Evolutionary conservation across 2,329 filamentous ascomycete genomes (phyloP), one percentile per base, ranked within the genome.

Genomic region (Microdochium trichocladiopsis): DNA sequence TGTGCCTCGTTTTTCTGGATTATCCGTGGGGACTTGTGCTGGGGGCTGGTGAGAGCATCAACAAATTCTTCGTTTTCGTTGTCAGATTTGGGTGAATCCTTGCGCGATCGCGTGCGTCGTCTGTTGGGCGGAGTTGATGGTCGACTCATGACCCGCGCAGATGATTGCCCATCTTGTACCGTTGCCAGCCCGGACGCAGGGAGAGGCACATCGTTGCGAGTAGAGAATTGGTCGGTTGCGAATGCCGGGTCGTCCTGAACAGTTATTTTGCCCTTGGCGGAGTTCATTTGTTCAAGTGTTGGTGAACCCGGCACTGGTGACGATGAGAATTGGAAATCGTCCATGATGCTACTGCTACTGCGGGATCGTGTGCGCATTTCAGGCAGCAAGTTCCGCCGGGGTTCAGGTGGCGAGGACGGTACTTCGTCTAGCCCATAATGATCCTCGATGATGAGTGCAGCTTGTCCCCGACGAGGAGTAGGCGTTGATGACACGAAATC

Each of bases 401-500:
- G 74, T 52, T 80, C 73, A 1, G 79, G 80, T 4, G 82, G 81
- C 1, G 82, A 84, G 5, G 81, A 84, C 10, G 80, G 77, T 3
- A 77, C 73, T 50, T 67, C 65, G 50, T 82, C 80, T 2, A 72
- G 74, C 61, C 75, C 69, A 48, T 74, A 75, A 18, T 68, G 66
- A 41, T 77, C 72, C 25, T 71, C 66, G n/a, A 72, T 66, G 1
- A 74, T 69, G 37, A 83, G 66, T 2, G 70, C 63, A 3, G 74
- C 62, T 56, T 80, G 77, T 22, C 78, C 78, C 31, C 80, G 77
- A 48, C 79, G 72, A 4, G 79, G 83, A 1, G 83, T 86, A 1
- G 83, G 83, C 0, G 82, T 85, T 6, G 77, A 82, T 21, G 73
- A 76, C 31, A 84, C 71, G 52, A 76, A 77, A n/a, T 80, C 75